A percentile compares a stretch with the other conserved stretches of the same genome.
These are phyloP conservation scores for Trichomonas tenax DNA, from an alignment of 208 protist genomes.

Conservation along the genomic window DNA sequence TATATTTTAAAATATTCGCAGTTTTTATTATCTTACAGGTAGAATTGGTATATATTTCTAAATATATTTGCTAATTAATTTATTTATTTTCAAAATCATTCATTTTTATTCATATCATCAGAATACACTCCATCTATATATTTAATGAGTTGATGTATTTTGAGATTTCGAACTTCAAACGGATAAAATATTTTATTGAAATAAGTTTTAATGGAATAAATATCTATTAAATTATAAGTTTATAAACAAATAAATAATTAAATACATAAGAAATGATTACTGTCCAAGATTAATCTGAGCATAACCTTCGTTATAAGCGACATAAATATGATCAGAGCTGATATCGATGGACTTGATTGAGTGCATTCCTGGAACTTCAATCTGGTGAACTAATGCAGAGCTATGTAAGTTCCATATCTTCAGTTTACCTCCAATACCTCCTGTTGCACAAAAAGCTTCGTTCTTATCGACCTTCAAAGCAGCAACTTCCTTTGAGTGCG, in stretches of 20 bases:
- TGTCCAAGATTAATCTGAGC: neutral
- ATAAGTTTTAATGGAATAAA: too few species aligned
- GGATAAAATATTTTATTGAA: too few species aligned
- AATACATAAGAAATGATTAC: neutral
- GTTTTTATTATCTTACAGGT: too few species aligned
- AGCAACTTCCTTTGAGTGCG: neutral
- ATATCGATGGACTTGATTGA: neutral
- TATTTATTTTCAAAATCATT: too few species aligned
- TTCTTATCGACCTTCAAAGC: neutral
- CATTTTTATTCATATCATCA: too few species aligned
- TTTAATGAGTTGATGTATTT: too few species aligned
- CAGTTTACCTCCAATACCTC: neutral
- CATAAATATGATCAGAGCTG: neutral
- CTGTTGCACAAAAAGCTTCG: neutral
- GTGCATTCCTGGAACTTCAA: neutral
- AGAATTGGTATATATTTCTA: too few species aligned
- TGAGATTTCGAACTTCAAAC: too few species aligned
- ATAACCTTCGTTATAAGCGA: neutral
- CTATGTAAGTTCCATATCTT: neutral
- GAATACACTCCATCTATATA: too few species aligned
- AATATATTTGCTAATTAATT: too few species aligned
- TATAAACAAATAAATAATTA: neutral
- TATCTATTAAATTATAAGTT: too few species aligned
- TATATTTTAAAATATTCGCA: neutral
- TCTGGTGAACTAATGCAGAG: neutral